phyloP scores from a whole-genome alignment of 1,284 basidiomycete species.

The Stygiomarasmius scandens region DNA sequence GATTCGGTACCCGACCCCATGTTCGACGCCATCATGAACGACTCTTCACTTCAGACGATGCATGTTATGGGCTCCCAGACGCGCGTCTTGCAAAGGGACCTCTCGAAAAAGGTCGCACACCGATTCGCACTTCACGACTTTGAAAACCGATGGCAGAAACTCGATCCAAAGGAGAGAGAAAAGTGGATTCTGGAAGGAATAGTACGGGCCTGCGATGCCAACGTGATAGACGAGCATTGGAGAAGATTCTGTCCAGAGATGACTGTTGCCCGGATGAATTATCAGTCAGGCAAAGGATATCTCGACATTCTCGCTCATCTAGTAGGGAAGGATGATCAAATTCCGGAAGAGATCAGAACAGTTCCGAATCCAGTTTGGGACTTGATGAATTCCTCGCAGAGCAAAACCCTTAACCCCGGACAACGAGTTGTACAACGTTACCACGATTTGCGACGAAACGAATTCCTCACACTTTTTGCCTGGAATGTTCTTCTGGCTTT shows the following conservation, averaged over 20 bases:
- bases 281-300: too few relatives aligned
- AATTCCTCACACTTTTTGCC: constrained; percentile 4
- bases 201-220: not conserved
- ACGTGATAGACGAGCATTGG: not conserved
- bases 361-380: constrained; percentile 1
- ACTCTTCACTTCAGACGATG: not conserved
- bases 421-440: not conserved
- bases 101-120: too few relatives aligned
- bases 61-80: not conserved
- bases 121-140: too few relatives aligned
- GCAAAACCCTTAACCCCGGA: not conserved
- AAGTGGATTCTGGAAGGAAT: constrained; percentile 8
- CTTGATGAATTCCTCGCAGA: not conserved
- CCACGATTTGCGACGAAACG: not conserved
- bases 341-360: not conserved
- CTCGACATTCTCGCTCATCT: too few relatives aligned
- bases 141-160: constrained; percentile 1
- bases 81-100: too few relatives aligned
- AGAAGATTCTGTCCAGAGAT: constrained; percentile 1
- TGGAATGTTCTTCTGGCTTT: constrained; percentile 6
- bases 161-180: not conserved
- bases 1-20: not conserved
- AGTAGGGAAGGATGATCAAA: too few relatives aligned
- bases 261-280: not conserved
- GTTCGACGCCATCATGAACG: not conserved